These are phyloP conservation scores for Cyclocybe cylindracea DNA, from an alignment of 768 basidiomycete species.

Conservation along the genomic window DNA sequence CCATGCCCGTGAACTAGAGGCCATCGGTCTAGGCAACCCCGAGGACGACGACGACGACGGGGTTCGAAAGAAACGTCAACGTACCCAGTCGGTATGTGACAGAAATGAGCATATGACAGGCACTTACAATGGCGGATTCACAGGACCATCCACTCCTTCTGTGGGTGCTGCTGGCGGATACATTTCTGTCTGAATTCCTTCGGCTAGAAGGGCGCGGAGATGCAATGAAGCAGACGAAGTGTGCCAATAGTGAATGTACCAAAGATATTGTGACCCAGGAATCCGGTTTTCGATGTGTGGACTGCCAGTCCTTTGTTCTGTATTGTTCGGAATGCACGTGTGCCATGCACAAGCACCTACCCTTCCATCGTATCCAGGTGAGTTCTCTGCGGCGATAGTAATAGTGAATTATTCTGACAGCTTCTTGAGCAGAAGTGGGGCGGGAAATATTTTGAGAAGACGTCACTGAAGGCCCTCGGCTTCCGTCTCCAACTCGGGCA, in stretches of 20 bases:
- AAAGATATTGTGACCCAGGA: too few relatives aligned
- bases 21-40: too few relatives aligned
- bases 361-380: slow-evolving; percentile 22
- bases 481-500: slow-evolving; percentile 31
- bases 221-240: not conserved
- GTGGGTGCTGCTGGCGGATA: slow-evolving; percentile 2
- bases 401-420: too few relatives aligned
- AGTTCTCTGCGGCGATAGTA: not conserved
- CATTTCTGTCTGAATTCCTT: slow-evolving; percentile 6
- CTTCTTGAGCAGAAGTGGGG: slow-evolving; percentile 17
- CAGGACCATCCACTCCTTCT: slow-evolving; percentile 9
- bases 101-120: not conserved
- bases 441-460: slow-evolving; percentile 14
- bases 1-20: too few relatives aligned
- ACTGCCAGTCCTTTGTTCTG: slow-evolving; percentile 10
- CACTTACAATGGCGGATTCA: not conserved
- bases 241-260: not conserved
- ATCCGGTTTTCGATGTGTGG: slow-evolving; percentile 9
- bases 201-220: slow-evolving; percentile 10
- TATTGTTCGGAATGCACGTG: slow-evolving; percentile 11
- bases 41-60: too few relatives aligned
- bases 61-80: not conserved
- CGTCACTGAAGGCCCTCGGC: slow-evolving; percentile 21
- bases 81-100: not conserved
- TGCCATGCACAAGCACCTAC: slow-evolving; percentile 3